These are phyloP conservation scores for Musa beccarii DNA, from an alignment of 176 grass and related monocot genomes.

Conservation along the genomic window DNA sequence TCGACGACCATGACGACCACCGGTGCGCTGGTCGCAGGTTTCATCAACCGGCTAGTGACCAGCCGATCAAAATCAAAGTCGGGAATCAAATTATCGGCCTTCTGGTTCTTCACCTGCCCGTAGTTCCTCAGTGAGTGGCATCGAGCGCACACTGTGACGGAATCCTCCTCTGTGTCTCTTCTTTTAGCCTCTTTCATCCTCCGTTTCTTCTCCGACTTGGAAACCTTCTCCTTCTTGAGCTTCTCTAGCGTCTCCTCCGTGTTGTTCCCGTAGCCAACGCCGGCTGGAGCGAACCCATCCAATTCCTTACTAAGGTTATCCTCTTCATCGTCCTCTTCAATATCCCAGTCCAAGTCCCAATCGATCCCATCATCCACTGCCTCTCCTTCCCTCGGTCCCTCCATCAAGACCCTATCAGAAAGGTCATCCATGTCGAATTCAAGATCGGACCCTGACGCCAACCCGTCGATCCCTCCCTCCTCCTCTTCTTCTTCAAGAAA, in stretches of 20 bases:
- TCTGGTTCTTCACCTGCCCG: conserved; percentile 83
- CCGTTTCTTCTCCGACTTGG: conserved; percentile 73
- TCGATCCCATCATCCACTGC: conserved; percentile 33
- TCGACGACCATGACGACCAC: conserved; percentile 82
- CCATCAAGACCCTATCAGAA: conserved; percentile 19
- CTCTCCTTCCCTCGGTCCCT: conserved; percentile 18
- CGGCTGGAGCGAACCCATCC: conserved; percentile 58
- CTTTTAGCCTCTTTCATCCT: conserved; percentile 41
- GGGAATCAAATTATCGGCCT: conserved; percentile 73
- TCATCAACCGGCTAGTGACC: conserved; percentile 75
- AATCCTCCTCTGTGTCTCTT: conserved; percentile 33
- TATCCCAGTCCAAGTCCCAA: conserved; percentile 40
- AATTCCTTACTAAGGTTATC: conserved; percentile 58
- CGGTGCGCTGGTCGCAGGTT: conserved; percentile 37
- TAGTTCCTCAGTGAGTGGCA: conserved; percentile 88
- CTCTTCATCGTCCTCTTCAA: conserved; percentile 31
- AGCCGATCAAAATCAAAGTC: conserved; percentile 91
- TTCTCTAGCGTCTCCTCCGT: conserved; percentile 53
- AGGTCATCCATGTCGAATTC: conserved; percentile 23
- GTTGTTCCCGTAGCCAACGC: conserved; percentile 71
- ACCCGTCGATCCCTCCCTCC: neutral
- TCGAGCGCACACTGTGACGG: conserved; percentile 51
- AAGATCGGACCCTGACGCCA: conserved; percentile 18
- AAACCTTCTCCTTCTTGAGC: conserved; percentile 71
- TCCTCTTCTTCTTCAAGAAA: conserved; percentile 35